These are phyloP conservation scores for Dalechampia spathulata DNA, from an alignment of 441 rosid species.

Conservation along the genomic window DNA sequence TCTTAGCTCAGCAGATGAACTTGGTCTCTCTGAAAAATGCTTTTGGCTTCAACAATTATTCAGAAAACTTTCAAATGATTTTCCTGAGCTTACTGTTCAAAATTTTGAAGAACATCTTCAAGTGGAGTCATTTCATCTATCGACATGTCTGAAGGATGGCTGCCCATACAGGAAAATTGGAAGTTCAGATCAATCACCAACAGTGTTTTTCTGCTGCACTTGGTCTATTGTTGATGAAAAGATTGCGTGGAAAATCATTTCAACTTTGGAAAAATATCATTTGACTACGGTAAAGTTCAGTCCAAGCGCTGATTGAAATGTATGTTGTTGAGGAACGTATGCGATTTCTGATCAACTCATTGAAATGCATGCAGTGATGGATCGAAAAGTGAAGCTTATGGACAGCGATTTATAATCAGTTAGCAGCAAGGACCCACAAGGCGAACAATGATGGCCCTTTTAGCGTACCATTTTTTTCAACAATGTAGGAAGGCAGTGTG, in stretches of 20 bases:
- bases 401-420: background rate
- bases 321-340: background rate
- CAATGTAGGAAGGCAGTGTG: too few species aligned
- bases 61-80: slow-evolving; percentile 24
- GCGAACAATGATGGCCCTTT: background rate
- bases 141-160: slow-evolving; percentile 40
- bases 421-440: background rate
- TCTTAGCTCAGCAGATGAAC: slow-evolving; percentile 14
- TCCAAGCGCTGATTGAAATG: background rate
- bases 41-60: slow-evolving; percentile 32
- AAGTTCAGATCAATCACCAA: background rate
- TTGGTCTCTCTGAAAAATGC: slow-evolving; percentile 5
- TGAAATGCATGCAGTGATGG: background rate
- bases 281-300: background rate
- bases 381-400: background rate
- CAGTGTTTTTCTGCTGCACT: slow-evolving; percentile 56
- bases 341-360: background rate
- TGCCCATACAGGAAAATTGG: slow-evolving; percentile 43
- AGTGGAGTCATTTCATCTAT: slow-evolving; percentile 42
- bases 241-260: slow-evolving; percentile 65
- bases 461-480: background rate
- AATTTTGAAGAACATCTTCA: slow-evolving; percentile 41
- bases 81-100: slow-evolving; percentile 31
- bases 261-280: slow-evolving; percentile 24
- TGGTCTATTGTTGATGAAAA: slow-evolving; percentile 65